Evolutionary conservation across 1,284 basidiomycete genomes (phyloP).

Genomic region (Trichosporon inkin): DNA sequence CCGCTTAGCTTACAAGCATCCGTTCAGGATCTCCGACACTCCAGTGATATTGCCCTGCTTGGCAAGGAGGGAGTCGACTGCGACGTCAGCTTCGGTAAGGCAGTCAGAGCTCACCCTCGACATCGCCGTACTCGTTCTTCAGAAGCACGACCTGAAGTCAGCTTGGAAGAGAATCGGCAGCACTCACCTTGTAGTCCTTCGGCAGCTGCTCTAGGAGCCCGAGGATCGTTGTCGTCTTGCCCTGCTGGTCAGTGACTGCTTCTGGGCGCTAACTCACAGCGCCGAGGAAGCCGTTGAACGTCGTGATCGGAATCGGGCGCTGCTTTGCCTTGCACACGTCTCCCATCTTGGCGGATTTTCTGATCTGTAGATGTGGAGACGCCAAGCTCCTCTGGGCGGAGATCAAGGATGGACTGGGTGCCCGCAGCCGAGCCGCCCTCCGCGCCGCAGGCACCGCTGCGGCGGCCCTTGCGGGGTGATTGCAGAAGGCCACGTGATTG

Average conservation of each 20-base stretch:
- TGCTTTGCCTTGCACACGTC: conserved; percentile 3
- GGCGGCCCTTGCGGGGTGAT: background rate
- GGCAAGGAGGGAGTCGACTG: conserved; percentile 82
- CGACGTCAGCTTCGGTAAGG: background rate
- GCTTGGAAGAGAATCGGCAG: background rate
- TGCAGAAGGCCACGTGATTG: background rate
- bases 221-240: conserved; percentile 64
- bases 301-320: conserved; percentile 65
- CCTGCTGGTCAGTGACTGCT: conserved; percentile 29
- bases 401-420: background rate
- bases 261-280: conserved; percentile 29
- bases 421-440: background rate
- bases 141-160: conserved; percentile 65
- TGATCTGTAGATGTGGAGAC: background rate
- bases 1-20: conserved; percentile 66
- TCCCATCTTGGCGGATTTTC: conserved; percentile 9
- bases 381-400: background rate
- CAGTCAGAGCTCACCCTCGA: conserved; percentile 34
- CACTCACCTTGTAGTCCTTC: conserved; percentile 59
- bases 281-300: conserved; percentile 70
- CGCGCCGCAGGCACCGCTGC: background rate
- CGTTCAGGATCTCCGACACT: conserved; percentile 85
- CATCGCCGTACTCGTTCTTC: conserved; percentile 57
- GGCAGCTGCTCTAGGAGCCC: conserved; percentile 72
- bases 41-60: conserved; percentile 73